phyloP scores from a whole-genome alignment of 306 rosid species.

The Acacia confusa region DNA sequence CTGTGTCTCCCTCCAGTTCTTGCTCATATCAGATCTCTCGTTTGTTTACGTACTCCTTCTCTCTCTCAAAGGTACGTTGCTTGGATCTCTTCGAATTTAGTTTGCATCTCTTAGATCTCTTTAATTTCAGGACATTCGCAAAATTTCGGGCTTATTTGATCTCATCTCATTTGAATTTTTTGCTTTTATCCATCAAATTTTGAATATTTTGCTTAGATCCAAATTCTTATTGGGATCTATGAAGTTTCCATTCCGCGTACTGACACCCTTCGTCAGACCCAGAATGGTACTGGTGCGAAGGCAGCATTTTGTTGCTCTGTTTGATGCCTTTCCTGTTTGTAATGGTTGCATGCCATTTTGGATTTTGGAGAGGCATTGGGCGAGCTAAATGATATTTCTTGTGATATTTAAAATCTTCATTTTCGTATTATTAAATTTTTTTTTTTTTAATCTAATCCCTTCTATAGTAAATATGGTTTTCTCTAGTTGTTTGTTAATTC shows the following conservation, averaged over 20 bases:
- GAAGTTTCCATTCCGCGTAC: neutral
- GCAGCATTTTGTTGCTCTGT: neutral
- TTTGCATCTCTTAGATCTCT: neutral
- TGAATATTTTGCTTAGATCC: conserved; percentile 30
- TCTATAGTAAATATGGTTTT: neutral
- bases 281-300: neutral
- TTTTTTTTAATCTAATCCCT: neutral
- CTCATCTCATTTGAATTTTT: neutral
- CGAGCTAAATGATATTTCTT: conserved; percentile 8
- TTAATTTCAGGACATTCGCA: neutral
- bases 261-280: neutral
- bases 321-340: neutral
- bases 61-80: conserved; percentile 27
- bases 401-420: neutral
- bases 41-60: neutral
- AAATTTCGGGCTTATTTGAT: neutral
- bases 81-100: conserved; percentile 5
- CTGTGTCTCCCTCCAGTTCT: neutral
- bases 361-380: neutral
- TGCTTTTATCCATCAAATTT: neutral
- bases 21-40: neutral
- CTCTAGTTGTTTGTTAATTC: neutral
- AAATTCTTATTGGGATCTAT: conserved; percentile 30
- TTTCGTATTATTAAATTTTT: too few species aligned
- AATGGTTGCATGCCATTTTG: neutral